Percentiles rank a stretch among this genome's conserved stretches.
phyloP scores from a whole-genome alignment of 352 stramenopile genomes.

The Pythium pyrilobum region DNA sequence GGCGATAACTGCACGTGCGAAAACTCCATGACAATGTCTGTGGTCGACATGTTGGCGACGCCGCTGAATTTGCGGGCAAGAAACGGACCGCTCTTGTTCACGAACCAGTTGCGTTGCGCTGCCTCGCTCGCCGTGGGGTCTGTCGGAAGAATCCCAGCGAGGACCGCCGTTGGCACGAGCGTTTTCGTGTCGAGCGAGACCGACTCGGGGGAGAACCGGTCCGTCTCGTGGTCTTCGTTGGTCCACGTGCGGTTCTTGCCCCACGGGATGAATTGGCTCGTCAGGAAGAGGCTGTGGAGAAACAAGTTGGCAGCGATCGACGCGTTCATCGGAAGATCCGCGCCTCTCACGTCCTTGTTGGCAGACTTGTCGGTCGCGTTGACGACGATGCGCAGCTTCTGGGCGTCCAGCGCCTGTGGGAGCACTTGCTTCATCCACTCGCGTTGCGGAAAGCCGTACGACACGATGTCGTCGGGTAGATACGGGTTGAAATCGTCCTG shows the following conservation, averaged over 20 bases:
- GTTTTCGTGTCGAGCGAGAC: not conserved
- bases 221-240: not conserved
- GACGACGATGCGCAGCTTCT: not conserved
- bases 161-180: not conserved
- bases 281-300: not conserved
- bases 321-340: conserved; percentile 6
- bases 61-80: not conserved
- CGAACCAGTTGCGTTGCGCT: conserved; percentile 3
- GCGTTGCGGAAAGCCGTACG: conserved; percentile 1
- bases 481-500: not conserved
- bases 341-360: not conserved
- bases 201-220: not conserved
- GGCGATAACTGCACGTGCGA: conserved; percentile 5
- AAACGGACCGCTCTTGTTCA: not conserved
- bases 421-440: conserved; percentile 12
- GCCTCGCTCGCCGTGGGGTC: not conserved
- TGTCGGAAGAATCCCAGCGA: not conserved
- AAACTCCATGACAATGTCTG: conserved; percentile 9
- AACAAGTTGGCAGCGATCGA: conserved; percentile 7
- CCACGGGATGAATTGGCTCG: not conserved
- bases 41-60: not conserved
- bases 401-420: not conserved
- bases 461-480: not conserved
- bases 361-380: conserved; percentile 1
- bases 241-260: not conserved